These are phyloP conservation scores for Exophiala viscosa DNA, from an alignment of 2,329 filamentous ascomycete species.

Conservation along the genomic window DNA sequence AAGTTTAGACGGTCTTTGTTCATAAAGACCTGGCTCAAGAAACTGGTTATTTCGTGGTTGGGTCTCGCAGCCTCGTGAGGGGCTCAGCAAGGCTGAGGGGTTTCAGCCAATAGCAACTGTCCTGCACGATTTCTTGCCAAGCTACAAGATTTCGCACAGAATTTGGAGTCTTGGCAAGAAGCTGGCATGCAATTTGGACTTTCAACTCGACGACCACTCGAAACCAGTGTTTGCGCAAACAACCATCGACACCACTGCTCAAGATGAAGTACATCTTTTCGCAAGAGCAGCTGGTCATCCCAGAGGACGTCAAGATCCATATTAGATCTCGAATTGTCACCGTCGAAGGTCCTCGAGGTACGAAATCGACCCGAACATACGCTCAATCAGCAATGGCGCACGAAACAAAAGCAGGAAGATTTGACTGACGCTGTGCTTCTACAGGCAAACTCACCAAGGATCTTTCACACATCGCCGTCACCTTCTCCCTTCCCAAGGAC, in stretches of 20 bases:
- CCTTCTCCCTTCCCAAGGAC: constrained; percentile 84
- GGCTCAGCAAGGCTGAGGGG: no score
- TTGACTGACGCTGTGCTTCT: constrained; percentile 15
- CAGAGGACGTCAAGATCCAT: constrained; percentile 94
- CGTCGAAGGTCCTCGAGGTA: constrained; percentile 93
- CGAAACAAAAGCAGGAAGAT: not conserved
- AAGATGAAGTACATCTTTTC: constrained; percentile 99
- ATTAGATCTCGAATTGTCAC: constrained; percentile 97
- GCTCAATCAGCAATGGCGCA: not conserved
- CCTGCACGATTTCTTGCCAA: no score
- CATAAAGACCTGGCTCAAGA: no score
- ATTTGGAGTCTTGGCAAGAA: no score
- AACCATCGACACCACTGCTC: constrained; percentile 45
- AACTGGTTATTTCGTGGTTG: no score
- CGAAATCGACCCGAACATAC: constrained; percentile 29
- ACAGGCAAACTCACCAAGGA: constrained; percentile 94
- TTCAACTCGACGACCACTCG: not conserved
- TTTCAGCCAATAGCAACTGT: no score
- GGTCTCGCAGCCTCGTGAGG: no score
- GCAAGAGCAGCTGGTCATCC: constrained; percentile 90
- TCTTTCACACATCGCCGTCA: constrained; percentile 92
- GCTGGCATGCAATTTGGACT: not conserved
- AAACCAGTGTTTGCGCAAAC: not conserved
- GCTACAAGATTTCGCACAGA: no score
- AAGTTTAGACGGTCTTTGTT: no score